These are phyloP conservation scores for Mycena haematopus DNA, from an alignment of 768 basidiomycete genomes.

Conservation along the genomic window DNA sequence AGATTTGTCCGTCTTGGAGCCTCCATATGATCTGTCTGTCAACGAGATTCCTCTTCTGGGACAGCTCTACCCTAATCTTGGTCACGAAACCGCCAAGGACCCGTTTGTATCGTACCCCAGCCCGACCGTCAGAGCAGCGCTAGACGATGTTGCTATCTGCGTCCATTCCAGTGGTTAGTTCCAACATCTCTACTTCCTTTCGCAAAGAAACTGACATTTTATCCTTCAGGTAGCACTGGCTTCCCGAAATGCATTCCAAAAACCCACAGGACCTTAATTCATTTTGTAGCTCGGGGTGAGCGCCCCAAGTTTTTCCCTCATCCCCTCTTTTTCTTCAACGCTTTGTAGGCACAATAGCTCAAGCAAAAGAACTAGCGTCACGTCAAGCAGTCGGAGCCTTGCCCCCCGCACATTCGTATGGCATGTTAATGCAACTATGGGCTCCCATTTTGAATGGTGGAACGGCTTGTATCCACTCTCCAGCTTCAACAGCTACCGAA, in stretches of 20 bases:
- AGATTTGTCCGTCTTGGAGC: slow-evolving; percentile 27
- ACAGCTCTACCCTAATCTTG: slow-evolving; percentile 48
- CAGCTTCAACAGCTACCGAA: slow-evolving; percentile 31
- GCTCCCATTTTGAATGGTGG: slow-evolving; percentile 34
- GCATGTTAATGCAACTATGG: slow-evolving; percentile 39
- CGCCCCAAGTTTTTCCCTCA: neutral
- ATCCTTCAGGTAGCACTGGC: slow-evolving; percentile 21
- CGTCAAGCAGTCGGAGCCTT: slow-evolving; percentile 30
- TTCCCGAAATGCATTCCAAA: slow-evolving; percentile 19
- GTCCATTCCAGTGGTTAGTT: slow-evolving; percentile 24
- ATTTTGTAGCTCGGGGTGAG: neutral
- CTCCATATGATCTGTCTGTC: slow-evolving; percentile 33
- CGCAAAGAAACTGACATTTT: neutral
- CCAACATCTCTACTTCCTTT: slow-evolving; percentile 34
- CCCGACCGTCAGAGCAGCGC: slow-evolving; percentile 16
- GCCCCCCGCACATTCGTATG: slow-evolving; percentile 47
- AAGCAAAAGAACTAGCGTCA: neutral
- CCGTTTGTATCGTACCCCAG: slow-evolving; percentile 38
- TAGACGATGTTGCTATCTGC: slow-evolving; percentile 40
- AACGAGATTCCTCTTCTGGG: slow-evolving; percentile 42
- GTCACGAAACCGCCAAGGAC: slow-evolving; percentile 39
- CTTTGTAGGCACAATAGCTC: neutral
- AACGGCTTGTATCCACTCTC: slow-evolving; percentile 41
- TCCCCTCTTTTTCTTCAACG: neutral
- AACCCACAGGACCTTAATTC: slow-evolving; percentile 8